Percentiles rank a stretch among this genome's conserved stretches.
Conservation (phyloP, 208 protist species). For the Zelonia costaricensis region DNA sequence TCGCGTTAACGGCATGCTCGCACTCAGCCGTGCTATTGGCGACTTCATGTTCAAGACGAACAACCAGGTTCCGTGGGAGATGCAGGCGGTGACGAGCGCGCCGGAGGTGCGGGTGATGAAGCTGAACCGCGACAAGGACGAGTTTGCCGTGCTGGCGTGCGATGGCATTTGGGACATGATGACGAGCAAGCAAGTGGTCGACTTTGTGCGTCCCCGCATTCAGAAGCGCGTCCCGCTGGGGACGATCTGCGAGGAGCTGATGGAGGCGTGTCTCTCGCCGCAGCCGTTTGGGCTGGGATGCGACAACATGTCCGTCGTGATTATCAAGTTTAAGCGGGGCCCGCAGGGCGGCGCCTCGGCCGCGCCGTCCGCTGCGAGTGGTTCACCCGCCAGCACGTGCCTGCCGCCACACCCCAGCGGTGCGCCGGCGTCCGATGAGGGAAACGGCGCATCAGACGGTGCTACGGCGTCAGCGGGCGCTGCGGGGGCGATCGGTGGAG, state of each 20-base stretch:
- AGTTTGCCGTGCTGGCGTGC: slow-evolving; percentile 91
- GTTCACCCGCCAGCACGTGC: no score
- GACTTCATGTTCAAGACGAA: slow-evolving; percentile 95
- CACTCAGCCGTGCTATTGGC: slow-evolving; percentile 94
- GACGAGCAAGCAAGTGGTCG: slow-evolving; percentile 85
- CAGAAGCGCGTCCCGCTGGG: slow-evolving; percentile 58
- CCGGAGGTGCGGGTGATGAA: slow-evolving; percentile 71
- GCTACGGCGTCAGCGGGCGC: not conserved
- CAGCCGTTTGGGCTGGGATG: slow-evolving; percentile 85
- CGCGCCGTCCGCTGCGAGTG: not conserved
- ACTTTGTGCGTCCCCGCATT: slow-evolving; percentile 73
- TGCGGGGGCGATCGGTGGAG: not conserved
- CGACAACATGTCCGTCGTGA: slow-evolving; percentile 93
- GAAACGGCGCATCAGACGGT: not conserved
- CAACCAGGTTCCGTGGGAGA: slow-evolving; percentile 76
- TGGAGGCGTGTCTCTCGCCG: slow-evolving; percentile 81
- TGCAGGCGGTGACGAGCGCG: slow-evolving; percentile 91
- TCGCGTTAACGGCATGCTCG: slow-evolving; percentile 94
- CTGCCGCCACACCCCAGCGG: no score
- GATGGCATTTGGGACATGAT: slow-evolving; percentile 95
- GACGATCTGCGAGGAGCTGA: slow-evolving; percentile 69
- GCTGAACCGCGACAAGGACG: slow-evolving; percentile 79
- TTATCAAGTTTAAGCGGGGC: slow-evolving; percentile 80
- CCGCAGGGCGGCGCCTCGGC: slow-evolving; percentile 10
- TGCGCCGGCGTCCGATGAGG: not conserved